Percentiles rank a stretch among this genome's conserved stretches.
phyloP scores from a whole-genome alignment of 2,329 filamentous ascomycete genomes.

The Sarocladium brachiariae region DNA sequence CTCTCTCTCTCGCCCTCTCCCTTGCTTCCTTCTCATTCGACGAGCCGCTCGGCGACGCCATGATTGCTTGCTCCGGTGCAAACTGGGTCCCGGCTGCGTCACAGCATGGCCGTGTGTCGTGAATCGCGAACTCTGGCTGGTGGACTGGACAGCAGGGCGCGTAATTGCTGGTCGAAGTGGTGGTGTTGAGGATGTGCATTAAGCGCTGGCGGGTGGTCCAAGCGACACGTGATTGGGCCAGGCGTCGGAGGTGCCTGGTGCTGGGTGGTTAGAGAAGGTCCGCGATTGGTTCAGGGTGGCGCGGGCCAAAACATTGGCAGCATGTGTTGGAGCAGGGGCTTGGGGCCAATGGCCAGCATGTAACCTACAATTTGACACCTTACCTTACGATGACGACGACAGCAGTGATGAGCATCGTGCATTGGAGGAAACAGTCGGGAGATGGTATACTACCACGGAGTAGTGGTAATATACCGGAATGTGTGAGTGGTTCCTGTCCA shows the following conservation, averaged over 20 bases:
- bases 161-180: neutral
- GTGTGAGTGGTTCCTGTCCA: no score
- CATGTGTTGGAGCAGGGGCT: neutral
- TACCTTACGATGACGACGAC: no score
- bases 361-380: no score
- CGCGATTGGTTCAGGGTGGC: neutral
- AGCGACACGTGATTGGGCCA: conserved; percentile 4
- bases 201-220: conserved; percentile 1
- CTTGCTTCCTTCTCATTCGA: conserved; percentile 1
- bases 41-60: conserved; percentile 3
- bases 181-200: conserved; percentile 1
- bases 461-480: no score
- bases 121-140: conserved; percentile 8
- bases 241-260: neutral
- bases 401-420: no score
- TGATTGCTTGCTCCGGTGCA: neutral
- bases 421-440: no score
- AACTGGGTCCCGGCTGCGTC: neutral
- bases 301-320: neutral
- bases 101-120: neutral
- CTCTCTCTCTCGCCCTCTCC: neutral
- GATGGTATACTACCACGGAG: no score
- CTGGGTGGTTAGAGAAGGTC: neutral
- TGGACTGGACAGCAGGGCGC: conserved; percentile 1
- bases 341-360: neutral